Evolutionary conservation across 345 rosid genomes (phyloP).

Genomic region (Microthlaspi erraticum): DNA sequence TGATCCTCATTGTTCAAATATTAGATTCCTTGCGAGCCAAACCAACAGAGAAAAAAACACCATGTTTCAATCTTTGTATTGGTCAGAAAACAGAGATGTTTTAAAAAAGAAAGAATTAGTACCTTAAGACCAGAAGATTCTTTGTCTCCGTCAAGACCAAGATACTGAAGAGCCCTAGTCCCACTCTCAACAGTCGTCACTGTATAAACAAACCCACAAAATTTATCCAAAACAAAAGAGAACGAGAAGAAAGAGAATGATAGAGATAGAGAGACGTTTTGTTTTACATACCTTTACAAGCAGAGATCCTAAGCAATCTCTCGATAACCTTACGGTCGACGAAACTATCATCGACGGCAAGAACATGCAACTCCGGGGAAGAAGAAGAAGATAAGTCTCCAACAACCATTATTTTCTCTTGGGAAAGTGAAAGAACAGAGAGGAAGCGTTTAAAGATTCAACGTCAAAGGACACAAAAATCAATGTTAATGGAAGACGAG

Average conservation of each 20-base stretch:
- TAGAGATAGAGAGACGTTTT: conserved; percentile 2
- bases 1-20: not conserved
- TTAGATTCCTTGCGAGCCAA: conserved; percentile 31
- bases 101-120: not conserved
- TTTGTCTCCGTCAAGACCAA: conserved; percentile 69
- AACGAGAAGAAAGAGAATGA: not conserved
- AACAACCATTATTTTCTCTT: conserved; percentile 34
- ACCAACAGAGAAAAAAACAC: not conserved
- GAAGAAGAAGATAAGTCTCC: conserved; percentile 40
- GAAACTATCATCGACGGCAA: conserved; percentile 86
- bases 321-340: conserved; percentile 84
- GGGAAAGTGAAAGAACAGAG: not conserved
- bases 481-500: conserved; percentile 11
- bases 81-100: conserved; percentile 35
- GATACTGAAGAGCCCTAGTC: conserved; percentile 69
- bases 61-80: not conserved
- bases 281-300: conserved; percentile 68
- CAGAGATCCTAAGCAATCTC: conserved; percentile 69
- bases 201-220: conserved; percentile 40
- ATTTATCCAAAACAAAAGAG: not conserved
- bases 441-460: conserved; percentile 26
- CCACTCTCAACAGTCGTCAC: conserved; percentile 86
- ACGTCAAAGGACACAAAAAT: conserved; percentile 26
- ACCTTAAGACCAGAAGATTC: conserved; percentile 59
- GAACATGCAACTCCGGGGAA: conserved; percentile 79